phyloP scores from a whole-genome alignment of 139 green algal species.

The Tetraselmis chui region DNA sequence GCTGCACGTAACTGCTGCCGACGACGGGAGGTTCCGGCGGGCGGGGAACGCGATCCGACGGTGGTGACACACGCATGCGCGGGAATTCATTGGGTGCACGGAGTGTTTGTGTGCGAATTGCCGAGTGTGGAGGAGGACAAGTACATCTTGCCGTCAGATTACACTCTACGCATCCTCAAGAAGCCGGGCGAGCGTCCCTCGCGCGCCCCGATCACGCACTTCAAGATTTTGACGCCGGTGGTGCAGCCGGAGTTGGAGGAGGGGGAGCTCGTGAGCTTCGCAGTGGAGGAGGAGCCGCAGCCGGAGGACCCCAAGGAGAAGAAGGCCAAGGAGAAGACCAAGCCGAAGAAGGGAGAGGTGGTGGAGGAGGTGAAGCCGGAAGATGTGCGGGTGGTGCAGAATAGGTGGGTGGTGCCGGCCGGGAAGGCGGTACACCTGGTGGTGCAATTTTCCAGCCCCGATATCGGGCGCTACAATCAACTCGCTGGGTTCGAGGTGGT shows the following conservation, averaged over 20 bases:
- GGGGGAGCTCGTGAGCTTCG: background rate
- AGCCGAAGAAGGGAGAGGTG: conserved; percentile 9
- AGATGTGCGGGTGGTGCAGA: conserved; percentile 6
- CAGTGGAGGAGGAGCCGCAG: background rate
- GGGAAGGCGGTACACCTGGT: conserved; percentile 34
- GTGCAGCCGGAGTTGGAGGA: conserved; percentile 1
- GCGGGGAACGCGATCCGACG: background rate
- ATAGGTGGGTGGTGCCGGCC: conserved; percentile 54
- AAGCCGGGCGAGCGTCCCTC: conserved; percentile 16
- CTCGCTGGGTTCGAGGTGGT: conserved; percentile 57
- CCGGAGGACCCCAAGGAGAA: background rate
- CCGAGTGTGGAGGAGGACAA: conserved; percentile 30
- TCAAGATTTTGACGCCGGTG: conserved; percentile 39
- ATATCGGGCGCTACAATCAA: conserved; percentile 38
- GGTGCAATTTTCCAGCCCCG: conserved; percentile 44
- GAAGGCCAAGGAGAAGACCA: conserved; percentile 3
- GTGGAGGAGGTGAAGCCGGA: conserved; percentile 14
- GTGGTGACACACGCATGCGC: conserved; percentile 14
- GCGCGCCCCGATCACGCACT: conserved; percentile 30
- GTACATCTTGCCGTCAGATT: conserved; percentile 43
- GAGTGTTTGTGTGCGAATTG: conserved; percentile 27
- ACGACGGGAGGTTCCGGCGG: background rate
- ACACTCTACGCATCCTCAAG: conserved; percentile 34
- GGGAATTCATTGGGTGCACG: conserved; percentile 42
- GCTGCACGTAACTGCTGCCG: background rate